Evolutionary conservation across 2,329 filamentous ascomycete species (phyloP), one percentile per base, ranked within the genome.

Genomic region (Aspergillus sp.): DNA sequence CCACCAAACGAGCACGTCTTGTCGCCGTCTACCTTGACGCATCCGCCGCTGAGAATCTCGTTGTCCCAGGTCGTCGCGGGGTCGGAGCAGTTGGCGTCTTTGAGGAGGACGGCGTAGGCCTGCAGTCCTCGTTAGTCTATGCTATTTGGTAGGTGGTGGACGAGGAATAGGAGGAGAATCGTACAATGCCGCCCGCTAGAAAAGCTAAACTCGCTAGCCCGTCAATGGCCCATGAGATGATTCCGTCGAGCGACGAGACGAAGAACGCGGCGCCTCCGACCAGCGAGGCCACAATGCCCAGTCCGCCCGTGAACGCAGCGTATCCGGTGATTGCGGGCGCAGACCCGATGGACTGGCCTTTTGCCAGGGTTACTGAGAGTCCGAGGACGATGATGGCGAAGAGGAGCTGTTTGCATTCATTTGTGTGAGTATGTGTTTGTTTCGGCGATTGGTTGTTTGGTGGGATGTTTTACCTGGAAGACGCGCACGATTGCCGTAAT

Each of bases 361-460:
- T 67, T 10, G 66, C 64, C 18, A 71, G 60, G 18, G 58, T 47
- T 46, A 70, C 56, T 4, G 63, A 69, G 26, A 72, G 52, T 29
- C 63, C 63, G 46, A 70, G 63, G 52, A 70, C 63, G 36, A 69
- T 49, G 50, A 67, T 24, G 14, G 61, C 63, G 54, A 65, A 67
- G n/a, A 65, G 14, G 36, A 42, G 36, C 36, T 42, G 36, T 42
- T 16, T 12, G 14, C 12, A n/a, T 42, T n/a, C 6, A n/a, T n/a
- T 12, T 42, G 2, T 42, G 6, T 12, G 10, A 36, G 32, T 36
- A 14, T 12, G 32, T 36, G 4, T 10, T 16, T 2, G 32, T 14
- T 6, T n/a, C 14, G 14, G 36, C 14, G 14, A 42, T n/a, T n/a
- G 16, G 36, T 6, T 16, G 14, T 7, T 7, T 1, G 36, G 36